Evolutionary conservation across 257 asterid genomes (phyloP).

Genomic region (Lycium ferocissimum): DNA sequence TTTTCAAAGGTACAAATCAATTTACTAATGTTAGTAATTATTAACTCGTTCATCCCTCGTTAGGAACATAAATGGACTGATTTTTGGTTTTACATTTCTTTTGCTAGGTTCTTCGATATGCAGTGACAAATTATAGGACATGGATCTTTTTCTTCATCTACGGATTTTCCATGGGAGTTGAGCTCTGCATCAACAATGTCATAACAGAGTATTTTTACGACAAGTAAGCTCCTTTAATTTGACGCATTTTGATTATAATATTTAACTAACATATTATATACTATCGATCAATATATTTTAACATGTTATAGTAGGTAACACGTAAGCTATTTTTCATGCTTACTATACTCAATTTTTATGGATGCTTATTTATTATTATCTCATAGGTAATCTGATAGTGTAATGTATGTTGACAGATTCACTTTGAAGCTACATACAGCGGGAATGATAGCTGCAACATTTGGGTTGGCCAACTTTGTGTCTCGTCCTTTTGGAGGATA

Average conservation of each 20-base stretch:
- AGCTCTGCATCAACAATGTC: conserved; percentile 55
- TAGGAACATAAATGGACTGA: not conserved
- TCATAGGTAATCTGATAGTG: not conserved
- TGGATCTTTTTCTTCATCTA: conserved; percentile 61
- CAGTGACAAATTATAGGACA: conserved; percentile 60
- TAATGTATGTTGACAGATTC: conserved; percentile 38
- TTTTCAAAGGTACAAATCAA: conserved; percentile 47
- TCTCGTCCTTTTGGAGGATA: conserved; percentile 66
- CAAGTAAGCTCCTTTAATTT: conserved; percentile 34
- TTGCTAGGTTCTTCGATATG: conserved; percentile 51
- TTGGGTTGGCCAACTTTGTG: conserved; percentile 59
- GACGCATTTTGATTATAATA: not conserved
- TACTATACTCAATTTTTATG: too few relatives aligned
- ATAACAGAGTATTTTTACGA: conserved; percentile 65
- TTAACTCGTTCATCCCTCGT: not conserved
- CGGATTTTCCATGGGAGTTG: conserved; percentile 67
- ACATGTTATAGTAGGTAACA: too few relatives aligned
- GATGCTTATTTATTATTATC: not conserved
- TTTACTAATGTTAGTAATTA: too few relatives aligned
- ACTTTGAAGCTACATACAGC: conserved; percentile 59
- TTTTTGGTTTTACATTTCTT: not conserved
- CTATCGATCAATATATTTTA: not conserved
- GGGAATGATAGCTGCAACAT: conserved; percentile 59
- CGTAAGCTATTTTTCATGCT: too few relatives aligned
- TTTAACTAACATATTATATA: not conserved